These are phyloP conservation scores for Aspergillus sp. DNA, from an alignment of 2,329 filamentous ascomycete genomes.

Conservation along the genomic window DNA sequence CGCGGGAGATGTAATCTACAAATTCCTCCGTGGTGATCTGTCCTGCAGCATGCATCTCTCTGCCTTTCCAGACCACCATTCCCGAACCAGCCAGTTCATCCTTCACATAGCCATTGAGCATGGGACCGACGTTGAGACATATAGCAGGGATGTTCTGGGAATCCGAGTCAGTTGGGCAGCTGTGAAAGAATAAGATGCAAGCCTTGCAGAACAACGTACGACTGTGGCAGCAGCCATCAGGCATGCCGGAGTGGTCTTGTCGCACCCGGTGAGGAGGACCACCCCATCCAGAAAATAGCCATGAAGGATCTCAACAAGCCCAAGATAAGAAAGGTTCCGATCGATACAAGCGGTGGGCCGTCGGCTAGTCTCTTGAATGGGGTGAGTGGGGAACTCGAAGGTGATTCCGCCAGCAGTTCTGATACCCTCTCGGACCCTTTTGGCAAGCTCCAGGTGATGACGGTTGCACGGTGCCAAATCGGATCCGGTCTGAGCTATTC, in stretches of 20 bases:
- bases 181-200: neutral
- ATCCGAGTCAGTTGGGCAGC: constrained; percentile 11
- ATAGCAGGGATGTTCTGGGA: constrained; percentile 54
- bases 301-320: constrained; percentile 52
- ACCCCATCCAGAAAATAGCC: constrained; percentile 55
- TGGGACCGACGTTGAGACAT: constrained; percentile 56
- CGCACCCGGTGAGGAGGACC: constrained; percentile 55
- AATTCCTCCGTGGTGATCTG: constrained; percentile 49
- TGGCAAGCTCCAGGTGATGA: constrained; percentile 53
- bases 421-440: constrained; percentile 55
- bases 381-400: constrained; percentile 56
- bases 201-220: constrained; percentile 27
- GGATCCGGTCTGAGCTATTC: constrained; percentile 56
- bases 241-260: constrained; percentile 56
- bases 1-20: constrained; percentile 49
- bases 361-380: constrained; percentile 53
- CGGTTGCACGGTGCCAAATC: constrained; percentile 55
- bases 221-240: constrained; percentile 57
- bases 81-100: constrained; percentile 49
- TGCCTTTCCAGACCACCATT: constrained; percentile 52
- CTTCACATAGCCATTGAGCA: constrained; percentile 53
- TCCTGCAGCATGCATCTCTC: constrained; percentile 52
- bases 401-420: constrained; percentile 52
- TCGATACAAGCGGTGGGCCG: constrained; percentile 54
- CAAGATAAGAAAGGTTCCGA: constrained; percentile 53